Percentiles rank a stretch among this genome's conserved stretches.
Conservation (phyloP, 2,329 filamentous ascomycete genomes). For the Raffaelea albimanens region DNA sequence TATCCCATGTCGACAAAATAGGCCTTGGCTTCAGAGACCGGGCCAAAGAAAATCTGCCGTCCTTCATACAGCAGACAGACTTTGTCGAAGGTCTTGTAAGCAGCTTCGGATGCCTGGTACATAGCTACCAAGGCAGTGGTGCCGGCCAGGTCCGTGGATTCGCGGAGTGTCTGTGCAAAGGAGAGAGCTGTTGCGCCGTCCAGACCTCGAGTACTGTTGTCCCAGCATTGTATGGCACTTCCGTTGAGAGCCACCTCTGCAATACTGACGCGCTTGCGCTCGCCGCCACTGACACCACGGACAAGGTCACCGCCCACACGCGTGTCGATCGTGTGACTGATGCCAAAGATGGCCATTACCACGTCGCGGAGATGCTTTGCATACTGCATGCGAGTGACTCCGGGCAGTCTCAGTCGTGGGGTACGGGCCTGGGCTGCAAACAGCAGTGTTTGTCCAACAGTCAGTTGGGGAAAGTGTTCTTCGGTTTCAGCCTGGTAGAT, state of each 20-base stretch:
- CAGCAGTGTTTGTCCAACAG: conserved; percentile 55
- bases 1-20: conserved; percentile 64
- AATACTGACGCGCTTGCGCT: conserved; percentile 66
- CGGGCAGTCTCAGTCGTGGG: conserved; percentile 28
- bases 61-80: conserved; percentile 65
- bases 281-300: conserved; percentile 51
- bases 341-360: conserved; percentile 59
- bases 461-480: conserved; percentile 58
- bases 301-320: conserved; percentile 60
- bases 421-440: conserved; percentile 28
- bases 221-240: conserved; percentile 52
- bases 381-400: conserved; percentile 35
- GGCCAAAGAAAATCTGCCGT: conserved; percentile 57
- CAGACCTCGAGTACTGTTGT: conserved; percentile 64
- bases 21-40: conserved; percentile 46
- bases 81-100: conserved; percentile 53
- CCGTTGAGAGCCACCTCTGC: conserved; percentile 53
- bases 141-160: conserved; percentile 51
- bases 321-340: conserved; percentile 57
- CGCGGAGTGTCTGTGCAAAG: conserved; percentile 60
- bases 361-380: conserved; percentile 47
- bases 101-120: conserved; percentile 48
- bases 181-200: conserved; percentile 67
- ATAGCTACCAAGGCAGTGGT: not conserved
- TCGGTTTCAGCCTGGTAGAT: conserved; percentile 68